These are phyloP conservation scores for Chlorencoelia australis DNA, from an alignment of 2,329 filamentous ascomycete genomes.

Conservation along the genomic window DNA sequence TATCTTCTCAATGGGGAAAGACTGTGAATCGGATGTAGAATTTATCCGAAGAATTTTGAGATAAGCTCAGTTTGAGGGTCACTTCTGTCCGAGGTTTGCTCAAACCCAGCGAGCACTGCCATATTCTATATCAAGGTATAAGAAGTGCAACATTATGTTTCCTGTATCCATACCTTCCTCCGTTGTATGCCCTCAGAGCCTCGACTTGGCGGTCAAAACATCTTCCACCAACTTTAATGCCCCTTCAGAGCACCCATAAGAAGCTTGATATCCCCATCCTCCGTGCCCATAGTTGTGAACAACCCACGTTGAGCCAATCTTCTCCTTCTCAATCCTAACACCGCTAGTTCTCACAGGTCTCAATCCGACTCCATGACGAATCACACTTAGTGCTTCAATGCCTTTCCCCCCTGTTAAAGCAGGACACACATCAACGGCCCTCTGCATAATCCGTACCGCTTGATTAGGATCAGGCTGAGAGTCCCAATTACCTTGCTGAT, in stretches of 20 bases:
- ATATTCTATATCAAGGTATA: too few species aligned
- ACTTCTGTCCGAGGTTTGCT: too few species aligned
- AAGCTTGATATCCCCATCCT: constrained; percentile 51
- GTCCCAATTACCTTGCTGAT: constrained; percentile 57
- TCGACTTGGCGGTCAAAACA: constrained; percentile 16
- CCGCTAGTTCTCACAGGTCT: constrained; percentile 52
- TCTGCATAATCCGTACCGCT: constrained; percentile 57
- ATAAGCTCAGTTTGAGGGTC: too few species aligned
- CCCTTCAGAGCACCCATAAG: constrained; percentile 60
- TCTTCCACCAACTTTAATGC: constrained; percentile 58
- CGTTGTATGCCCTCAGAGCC: constrained; percentile 10
- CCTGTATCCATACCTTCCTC: too few species aligned
- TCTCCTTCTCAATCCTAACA: constrained; percentile 52
- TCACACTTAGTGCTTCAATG: constrained; percentile 51
- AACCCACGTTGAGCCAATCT: constrained; percentile 41
- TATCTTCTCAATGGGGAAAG: too few species aligned
- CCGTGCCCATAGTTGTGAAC: constrained; percentile 55
- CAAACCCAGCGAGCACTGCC: too few species aligned
- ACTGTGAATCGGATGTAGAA: too few species aligned
- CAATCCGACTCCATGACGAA: constrained; percentile 58
- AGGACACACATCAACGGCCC: constrained; percentile 47
- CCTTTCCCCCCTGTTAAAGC: constrained; percentile 45
- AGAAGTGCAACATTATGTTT: too few species aligned
- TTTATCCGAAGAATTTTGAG: too few species aligned
- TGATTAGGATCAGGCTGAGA: constrained; percentile 51